These are phyloP conservation scores for Globisporangium cylindrosporum DNA, from an alignment of 352 stramenopile species.

Conservation along the genomic window DNA sequence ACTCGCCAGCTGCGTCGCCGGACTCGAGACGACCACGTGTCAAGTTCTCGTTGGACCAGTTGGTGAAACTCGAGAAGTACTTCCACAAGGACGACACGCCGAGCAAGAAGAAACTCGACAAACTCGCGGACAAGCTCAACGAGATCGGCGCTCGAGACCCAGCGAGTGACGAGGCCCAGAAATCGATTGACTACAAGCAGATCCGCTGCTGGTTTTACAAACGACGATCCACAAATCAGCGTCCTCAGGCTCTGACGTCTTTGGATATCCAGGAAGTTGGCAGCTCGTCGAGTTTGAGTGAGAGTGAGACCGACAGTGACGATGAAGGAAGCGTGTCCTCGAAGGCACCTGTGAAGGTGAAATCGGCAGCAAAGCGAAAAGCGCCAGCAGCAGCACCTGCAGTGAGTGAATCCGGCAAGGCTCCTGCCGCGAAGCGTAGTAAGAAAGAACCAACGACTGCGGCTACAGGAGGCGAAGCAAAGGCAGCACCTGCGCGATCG, in stretches of 20 bases:
- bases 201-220: constrained; percentile 89
- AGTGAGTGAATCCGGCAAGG: constrained; percentile 23
- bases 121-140: constrained; percentile 70
- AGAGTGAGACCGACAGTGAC: constrained; percentile 70
- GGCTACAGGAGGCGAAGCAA: background rate
- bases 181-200: constrained; percentile 84
- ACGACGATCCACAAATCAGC: constrained; percentile 71
- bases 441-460: constrained; percentile 21
- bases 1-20: constrained; percentile 66
- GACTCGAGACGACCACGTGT: constrained; percentile 64
- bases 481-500: constrained; percentile 16
- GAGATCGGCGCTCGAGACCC: constrained; percentile 55
- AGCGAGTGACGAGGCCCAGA: constrained; percentile 52
- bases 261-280: constrained; percentile 51
- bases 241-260: constrained; percentile 59
- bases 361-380: constrained; percentile 26
- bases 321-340: constrained; percentile 31
- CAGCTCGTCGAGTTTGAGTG: constrained; percentile 48
- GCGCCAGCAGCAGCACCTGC: background rate
- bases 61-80: constrained; percentile 79
- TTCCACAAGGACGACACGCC: constrained; percentile 83
- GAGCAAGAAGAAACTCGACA: constrained; percentile 78
- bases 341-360: background rate
- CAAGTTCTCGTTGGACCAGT: constrained; percentile 75
- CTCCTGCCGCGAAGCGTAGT: constrained; percentile 23